Evolutionary conservation across 257 asterid genomes (phyloP).

Genomic region (Solanum rostratum): DNA sequence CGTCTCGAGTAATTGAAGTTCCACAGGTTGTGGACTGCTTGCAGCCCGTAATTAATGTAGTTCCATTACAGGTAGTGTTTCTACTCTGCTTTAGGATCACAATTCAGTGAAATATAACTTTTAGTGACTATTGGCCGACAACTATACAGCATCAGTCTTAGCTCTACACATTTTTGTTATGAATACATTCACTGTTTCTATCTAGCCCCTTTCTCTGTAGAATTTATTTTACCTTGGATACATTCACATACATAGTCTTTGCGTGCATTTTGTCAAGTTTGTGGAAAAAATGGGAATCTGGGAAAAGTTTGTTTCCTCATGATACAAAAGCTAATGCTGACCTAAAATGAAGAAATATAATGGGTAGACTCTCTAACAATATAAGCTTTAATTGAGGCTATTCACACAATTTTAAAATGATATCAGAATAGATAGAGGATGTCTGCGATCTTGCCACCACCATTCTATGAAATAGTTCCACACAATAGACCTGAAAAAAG

Average conservation of each 20-base stretch:
- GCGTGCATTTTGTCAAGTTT: background rate
- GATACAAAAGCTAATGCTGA: background rate
- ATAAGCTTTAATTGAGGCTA: background rate
- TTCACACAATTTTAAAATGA: background rate
- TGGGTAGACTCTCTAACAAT: background rate
- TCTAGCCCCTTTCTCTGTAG: background rate
- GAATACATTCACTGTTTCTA: background rate
- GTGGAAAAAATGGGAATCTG: background rate
- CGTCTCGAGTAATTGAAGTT: conserved; percentile 90
- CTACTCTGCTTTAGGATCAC: background rate
- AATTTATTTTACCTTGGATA: background rate
- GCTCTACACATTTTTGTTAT: background rate
- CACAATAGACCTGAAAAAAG: background rate
- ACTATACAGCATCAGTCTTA: background rate
- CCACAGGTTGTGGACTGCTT: conserved; percentile 87
- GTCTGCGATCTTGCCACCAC: background rate
- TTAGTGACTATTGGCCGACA: background rate
- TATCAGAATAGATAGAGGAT: background rate
- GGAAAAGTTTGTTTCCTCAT: background rate
- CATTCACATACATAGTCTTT: background rate
- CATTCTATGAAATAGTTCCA: background rate
- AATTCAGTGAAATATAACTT: background rate
- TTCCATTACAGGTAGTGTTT: conserved; percentile 79
- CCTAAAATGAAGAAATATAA: background rate
- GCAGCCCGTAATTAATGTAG: conserved; percentile 87